phyloP scores from a whole-genome alignment of 108 stramenopile genomes.

The Parietichytrium sp. region DNA sequence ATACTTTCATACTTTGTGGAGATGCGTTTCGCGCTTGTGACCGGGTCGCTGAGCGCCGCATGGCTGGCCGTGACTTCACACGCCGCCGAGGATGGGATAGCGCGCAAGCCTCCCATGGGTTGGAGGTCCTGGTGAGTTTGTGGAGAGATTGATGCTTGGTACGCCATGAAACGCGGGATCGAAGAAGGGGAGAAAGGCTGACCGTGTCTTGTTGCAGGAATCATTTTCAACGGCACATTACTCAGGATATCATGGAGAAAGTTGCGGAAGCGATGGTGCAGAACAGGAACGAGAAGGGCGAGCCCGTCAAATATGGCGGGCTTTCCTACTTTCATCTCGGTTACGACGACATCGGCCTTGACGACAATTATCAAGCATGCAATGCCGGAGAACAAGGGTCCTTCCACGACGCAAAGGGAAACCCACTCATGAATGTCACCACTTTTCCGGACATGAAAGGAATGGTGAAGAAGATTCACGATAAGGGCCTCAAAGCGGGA shows the following conservation, averaged over 20 bases:
- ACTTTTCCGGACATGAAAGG: conserved; percentile 49
- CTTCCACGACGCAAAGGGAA: conserved; percentile 53
- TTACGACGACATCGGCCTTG: conserved; percentile 59
- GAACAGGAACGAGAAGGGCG: background rate
- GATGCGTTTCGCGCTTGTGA: too few species aligned
- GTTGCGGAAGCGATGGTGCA: background rate
- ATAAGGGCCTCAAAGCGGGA: conserved; percentile 56
- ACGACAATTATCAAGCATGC: conserved; percentile 59
- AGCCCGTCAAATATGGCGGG: background rate
- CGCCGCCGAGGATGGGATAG: conserved; percentile 9
- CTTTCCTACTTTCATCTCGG: conserved; percentile 54
- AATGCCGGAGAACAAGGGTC: background rate
- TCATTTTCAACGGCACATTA: background rate
- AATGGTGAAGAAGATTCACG: conserved; percentile 54
- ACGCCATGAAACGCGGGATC: too few species aligned
- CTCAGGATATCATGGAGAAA: background rate
- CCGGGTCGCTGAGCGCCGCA: too few species aligned
- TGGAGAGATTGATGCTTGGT: too few species aligned
- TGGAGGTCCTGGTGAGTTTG: conserved; percentile 33
- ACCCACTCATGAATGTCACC: conserved; percentile 50
- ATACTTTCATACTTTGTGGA: too few species aligned
- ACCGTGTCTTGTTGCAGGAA: too few species aligned
- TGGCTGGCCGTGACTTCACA: background rate
- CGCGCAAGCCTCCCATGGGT: conserved; percentile 28
- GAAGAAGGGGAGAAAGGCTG: too few species aligned